phyloP scores from a whole-genome alignment of 2,329 filamentous ascomycete species.

The Fusarium pseudocircinatum region DNA sequence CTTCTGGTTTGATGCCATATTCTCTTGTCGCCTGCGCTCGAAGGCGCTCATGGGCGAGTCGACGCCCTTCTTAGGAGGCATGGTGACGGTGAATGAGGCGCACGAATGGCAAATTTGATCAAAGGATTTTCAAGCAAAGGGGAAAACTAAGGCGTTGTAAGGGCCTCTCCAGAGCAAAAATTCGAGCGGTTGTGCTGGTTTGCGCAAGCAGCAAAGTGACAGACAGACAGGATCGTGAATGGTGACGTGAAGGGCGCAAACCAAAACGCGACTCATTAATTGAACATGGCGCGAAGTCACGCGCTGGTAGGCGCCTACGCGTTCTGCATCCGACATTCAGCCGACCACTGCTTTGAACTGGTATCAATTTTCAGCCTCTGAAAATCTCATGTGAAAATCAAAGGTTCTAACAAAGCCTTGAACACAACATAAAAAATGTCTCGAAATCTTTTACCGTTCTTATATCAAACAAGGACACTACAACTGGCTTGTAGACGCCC shows the following conservation, averaged over 20 bases:
- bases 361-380: conserved; percentile 27
- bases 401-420: not conserved
- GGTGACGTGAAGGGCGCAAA: conserved; percentile 29
- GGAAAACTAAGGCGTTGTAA: too few relatives aligned
- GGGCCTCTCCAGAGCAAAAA: not conserved
- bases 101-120: not conserved
- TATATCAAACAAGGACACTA: conserved; percentile 76
- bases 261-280: conserved; percentile 38
- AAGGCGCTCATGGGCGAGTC: conserved; percentile 76
- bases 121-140: not conserved
- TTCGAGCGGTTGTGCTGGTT: not conserved
- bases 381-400: conserved; percentile 22
- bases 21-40: conserved; percentile 84
- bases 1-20: conserved; percentile 86
- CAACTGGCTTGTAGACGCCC: conserved; percentile 43
- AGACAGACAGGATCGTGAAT: conserved; percentile 8
- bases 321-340: conserved; percentile 32
- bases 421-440: conserved; percentile 50
- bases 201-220: not conserved
- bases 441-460: conserved; percentile 68
- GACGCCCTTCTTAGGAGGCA: conserved; percentile 57
- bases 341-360: conserved; percentile 6
- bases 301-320: conserved; percentile 31
- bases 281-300: conserved; percentile 48
- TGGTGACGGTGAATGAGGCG: not conserved